Base-by-base conservation (phyloP, 257 asterid species). In the Plantago major region DNA sequence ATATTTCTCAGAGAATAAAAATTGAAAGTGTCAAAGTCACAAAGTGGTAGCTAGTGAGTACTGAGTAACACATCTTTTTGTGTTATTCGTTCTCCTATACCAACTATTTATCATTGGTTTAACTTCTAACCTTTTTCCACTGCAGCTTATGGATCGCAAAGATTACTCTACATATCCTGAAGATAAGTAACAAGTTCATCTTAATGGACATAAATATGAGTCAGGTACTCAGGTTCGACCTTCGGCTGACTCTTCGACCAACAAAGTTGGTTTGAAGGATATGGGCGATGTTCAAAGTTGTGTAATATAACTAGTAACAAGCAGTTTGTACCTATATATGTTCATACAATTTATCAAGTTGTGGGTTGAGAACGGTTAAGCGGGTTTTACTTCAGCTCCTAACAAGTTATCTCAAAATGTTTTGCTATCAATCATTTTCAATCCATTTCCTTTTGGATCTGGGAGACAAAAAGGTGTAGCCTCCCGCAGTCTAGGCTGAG, bases 211-310 rank as follows among this genome's bases (percentile, higher is more conserved):
- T 51, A 52, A 52, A n/a, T 19, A 51, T 51, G 30, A 53, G 42
- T 11, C 14, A 42, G 40, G 12, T 53, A 53, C 38, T 11, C 14
- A 42, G 40, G 12, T 53, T 53, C 17, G 58, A 53, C 16, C 40
- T 53, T 12, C 58, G 12, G 19, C 58, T 42, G 11, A 53, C 42
- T 15, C 40, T 53, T 12, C 58, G 6, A 53, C 58, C 58, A 26
- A 53, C 42, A 26, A 28, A 11, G 58, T 18, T 22, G 58, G 57
- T n/a, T n/a, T n/a, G n/a, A n/a, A n/a, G n/a, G n/a, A n/a, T n/a
- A n/a, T n/a, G n/a, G n/a, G n/a, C n/a, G 58, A 52, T 52, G 58
- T 52, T 14, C 26, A 18, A 52, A 22, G 58, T 52, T 51, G 58
- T 22, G 58, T 52, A 37, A 52, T 52, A 52, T 52, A 52, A 9